Percentiles rank a stretch among this genome's conserved stretches.
Conservation (phyloP, 2,329 filamentous ascomycete species). For the Rosellinia necatrix region DNA sequence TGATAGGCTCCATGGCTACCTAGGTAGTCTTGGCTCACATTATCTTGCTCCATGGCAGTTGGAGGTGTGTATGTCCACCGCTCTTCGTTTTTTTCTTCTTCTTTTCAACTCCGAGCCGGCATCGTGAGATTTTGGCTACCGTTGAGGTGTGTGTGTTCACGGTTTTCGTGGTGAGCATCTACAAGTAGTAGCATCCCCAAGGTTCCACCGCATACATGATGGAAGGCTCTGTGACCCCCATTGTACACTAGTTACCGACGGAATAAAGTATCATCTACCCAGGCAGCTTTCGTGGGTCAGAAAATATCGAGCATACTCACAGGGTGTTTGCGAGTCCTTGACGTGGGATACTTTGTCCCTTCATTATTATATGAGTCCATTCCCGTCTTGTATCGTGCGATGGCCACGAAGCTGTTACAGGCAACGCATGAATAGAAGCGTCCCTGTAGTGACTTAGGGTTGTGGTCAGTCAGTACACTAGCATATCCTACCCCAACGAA, state of each 20-base stretch:
- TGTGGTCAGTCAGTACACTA: conserved; percentile 25
- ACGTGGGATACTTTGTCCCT: not conserved
- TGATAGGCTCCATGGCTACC: conserved; percentile 2
- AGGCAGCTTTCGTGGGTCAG: not conserved
- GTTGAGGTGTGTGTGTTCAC: not conserved
- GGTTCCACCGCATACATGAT: not conserved
- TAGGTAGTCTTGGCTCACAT: conserved; percentile 25
- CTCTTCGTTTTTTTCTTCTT: conserved; percentile 22
- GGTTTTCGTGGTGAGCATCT: not conserved
- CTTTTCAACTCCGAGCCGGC: conserved; percentile 22
- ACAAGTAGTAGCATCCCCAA: not conserved
- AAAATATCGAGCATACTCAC: not conserved
- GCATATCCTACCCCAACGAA: conserved; percentile 13
- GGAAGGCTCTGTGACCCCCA: not conserved
- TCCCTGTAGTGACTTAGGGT: conserved; percentile 10
- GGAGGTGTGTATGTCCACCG: conserved; percentile 20
- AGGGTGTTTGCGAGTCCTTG: not conserved
- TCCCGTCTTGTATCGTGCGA: not conserved
- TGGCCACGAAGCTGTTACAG: conserved; percentile 1
- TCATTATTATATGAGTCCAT: not conserved
- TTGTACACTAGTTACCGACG: too few relatives aligned
- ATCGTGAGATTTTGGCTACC: conserved; percentile 19
- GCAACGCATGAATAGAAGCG: not conserved
- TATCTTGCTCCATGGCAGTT: conserved; percentile 20
- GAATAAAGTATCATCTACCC: too few relatives aligned